Evolutionary conservation across 2,329 filamentous ascomycete species (phyloP), one percentile per base, ranked within the genome.

Genomic region (Onygenales sp.): DNA sequence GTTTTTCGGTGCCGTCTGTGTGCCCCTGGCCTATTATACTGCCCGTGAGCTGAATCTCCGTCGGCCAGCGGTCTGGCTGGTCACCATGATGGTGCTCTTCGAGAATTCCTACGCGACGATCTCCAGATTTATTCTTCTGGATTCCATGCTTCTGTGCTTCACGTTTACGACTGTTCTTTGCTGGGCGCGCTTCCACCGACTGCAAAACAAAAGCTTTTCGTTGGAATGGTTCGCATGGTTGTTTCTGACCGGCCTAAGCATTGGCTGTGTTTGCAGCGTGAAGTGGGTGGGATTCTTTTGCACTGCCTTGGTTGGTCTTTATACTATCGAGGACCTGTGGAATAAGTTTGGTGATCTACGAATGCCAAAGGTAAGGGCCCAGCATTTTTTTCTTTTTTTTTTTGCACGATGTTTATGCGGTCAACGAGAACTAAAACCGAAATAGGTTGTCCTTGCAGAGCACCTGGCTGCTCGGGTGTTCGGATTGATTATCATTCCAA

Each of bases 101-200:
- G 93, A 98, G 72, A 98, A 98, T 78, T 97, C 93, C 50, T 98
- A 97, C 76, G 95, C 93, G 48, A 97, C 94, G 35, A 98, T 98
- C 72, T 96, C 91, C 73, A 84, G 93, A 57, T 98, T 98, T 69
- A 97, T 98, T 64, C 84, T 98, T 27, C 84, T 98, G 64, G 93
- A 98, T 72, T 97, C 93, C 0, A 98, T 98, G 93, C 82, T 98
- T 50, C 81, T 98, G 41, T 97, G 91, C 76, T 96, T 95, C 68
- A 98, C 94, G n/a, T 93, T 97, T 62, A 91, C 90, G 13, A 98
- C 93, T 5, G 87, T 94, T 58, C 83, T 97, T 64, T 97, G 92
- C 80, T 98, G 92, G 90, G 85, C 90, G 65, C 93, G 90, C 70
- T 97, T 98, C 73, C 93, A 98, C 73, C 85, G 86, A 65, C 82